Evolutionary conservation across 2,329 filamentous ascomycete genomes (phyloP).

Genomic region (Fonsecaea nubica): DNA sequence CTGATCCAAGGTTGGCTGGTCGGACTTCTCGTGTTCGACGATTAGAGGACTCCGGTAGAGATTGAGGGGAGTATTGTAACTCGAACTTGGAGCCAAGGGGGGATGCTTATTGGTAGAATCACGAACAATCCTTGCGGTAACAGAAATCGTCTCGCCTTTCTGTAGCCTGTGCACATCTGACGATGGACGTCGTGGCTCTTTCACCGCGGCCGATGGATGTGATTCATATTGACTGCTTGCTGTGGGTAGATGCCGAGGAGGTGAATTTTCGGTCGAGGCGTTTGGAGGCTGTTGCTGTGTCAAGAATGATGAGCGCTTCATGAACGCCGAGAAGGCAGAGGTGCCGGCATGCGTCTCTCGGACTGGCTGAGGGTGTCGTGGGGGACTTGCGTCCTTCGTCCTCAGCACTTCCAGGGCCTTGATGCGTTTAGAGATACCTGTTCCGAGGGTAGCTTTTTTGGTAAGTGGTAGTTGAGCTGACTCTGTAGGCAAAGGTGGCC

Average conservation of each 20-base stretch:
- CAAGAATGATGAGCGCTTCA: constrained; percentile 42
- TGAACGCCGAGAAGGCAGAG: constrained; percentile 42
- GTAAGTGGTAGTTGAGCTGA: constrained; percentile 58
- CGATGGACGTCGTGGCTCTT: constrained; percentile 19
- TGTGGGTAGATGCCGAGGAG: constrained; percentile 30
- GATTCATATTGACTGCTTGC: constrained; percentile 21
- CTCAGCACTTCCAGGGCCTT: constrained; percentile 84
- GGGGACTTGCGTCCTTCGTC: constrained; percentile 37
- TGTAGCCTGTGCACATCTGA: constrained; percentile 27
- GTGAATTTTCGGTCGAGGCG: constrained; percentile 41
- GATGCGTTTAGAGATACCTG: constrained; percentile 91
- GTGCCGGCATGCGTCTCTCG: constrained; percentile 39
- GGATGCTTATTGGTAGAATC: constrained; percentile 48
- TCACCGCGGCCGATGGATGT: constrained; percentile 2
- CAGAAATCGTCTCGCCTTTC: constrained; percentile 76
- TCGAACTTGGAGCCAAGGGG: constrained; percentile 33
- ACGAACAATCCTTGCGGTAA: constrained; percentile 82
- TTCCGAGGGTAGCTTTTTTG: constrained; percentile 83
- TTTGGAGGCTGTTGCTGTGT: constrained; percentile 41
- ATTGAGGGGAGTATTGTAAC: constrained; percentile 45
- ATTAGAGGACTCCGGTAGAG: constrained; percentile 64
- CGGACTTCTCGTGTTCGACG: constrained; percentile 68
- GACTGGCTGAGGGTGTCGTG: constrained; percentile 43
- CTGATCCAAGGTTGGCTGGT: constrained; percentile 39
- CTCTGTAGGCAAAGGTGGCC: constrained; percentile 40